Evolutionary conservation across 2,329 filamentous ascomycete genomes (phyloP).

Genomic region (Colletotrichum plurivorum): DNA sequence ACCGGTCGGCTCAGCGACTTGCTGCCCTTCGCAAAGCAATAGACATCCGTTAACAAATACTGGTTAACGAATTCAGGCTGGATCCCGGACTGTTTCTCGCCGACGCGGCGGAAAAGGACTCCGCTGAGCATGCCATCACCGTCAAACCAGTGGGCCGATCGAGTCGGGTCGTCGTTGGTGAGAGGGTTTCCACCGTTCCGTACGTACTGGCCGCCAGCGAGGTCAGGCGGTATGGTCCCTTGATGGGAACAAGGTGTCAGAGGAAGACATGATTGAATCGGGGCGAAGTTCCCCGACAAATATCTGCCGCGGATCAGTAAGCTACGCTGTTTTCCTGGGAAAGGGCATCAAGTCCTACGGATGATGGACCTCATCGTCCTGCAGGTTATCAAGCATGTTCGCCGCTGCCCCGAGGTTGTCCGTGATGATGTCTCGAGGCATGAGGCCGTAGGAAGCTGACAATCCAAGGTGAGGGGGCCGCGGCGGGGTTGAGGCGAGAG

Average conservation of each 20-base stretch:
- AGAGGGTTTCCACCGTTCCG: constrained; percentile 80
- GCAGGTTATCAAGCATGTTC: background rate
- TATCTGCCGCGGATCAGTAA: constrained; percentile 53
- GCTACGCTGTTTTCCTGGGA: background rate
- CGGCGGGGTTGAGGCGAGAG: background rate
- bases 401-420: background rate
- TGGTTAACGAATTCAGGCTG: constrained; percentile 78
- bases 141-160: constrained; percentile 81
- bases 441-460: background rate
- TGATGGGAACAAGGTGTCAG: constrained; percentile 70
- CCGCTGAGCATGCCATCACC: constrained; percentile 82
- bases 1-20: constrained; percentile 67
- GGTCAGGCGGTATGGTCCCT: constrained; percentile 74
- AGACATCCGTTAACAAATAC: constrained; percentile 77
- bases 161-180: constrained; percentile 70
- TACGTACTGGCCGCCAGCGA: constrained; percentile 79
- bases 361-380: constrained; percentile 15
- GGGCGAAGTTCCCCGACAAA: constrained; percentile 78
- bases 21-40: constrained; percentile 66
- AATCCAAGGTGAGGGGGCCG: background rate
- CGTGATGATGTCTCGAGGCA: constrained; percentile 6
- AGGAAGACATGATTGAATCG: constrained; percentile 68
- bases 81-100: constrained; percentile 56
- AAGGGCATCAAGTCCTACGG: constrained; percentile 17
- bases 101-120: constrained; percentile 68